A percentile compares a stretch with the other conserved stretches of the same genome.
Conservation (phyloP, 1,139 yeast genomes). For the Hyphopichia pseudoburtonii region DNA sequence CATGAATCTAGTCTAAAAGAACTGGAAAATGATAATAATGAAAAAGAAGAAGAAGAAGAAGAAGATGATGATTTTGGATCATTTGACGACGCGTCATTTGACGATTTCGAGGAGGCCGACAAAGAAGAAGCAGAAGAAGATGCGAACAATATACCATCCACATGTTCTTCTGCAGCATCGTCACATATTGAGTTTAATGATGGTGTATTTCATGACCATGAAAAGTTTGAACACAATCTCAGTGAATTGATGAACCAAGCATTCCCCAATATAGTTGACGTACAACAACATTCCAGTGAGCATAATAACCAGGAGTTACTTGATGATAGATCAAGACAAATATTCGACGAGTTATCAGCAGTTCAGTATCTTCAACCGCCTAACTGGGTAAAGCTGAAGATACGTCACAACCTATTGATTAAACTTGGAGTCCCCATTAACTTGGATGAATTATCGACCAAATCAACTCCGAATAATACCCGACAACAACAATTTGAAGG, state of each 20-base stretch:
- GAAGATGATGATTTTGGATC: slow-evolving; percentile 40
- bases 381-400: slow-evolving; percentile 59
- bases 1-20: background rate
- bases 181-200: slow-evolving; percentile 15
- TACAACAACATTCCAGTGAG: background rate
- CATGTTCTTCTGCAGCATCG: too few relatives aligned
- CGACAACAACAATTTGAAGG: background rate
- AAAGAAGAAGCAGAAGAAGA: background rate
- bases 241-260: slow-evolving; percentile 20
- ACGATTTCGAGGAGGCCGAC: slow-evolving; percentile 22
- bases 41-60: slow-evolving; percentile 15
- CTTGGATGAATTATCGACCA: slow-evolving; percentile 44
- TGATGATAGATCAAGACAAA: slow-evolving; percentile 26
- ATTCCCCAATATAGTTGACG: slow-evolving; percentile 13
- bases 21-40: background rate
- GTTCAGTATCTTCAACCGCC: slow-evolving; percentile 48
- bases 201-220: slow-evolving; percentile 14
- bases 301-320: slow-evolving; percentile 13
- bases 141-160: too few relatives aligned
- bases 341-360: slow-evolving; percentile 35
- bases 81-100: slow-evolving; percentile 45
- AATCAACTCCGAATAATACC: slow-evolving; percentile 1
- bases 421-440: slow-evolving; percentile 62
- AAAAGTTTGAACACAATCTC: slow-evolving; percentile 15
- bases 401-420: slow-evolving; percentile 55